Conservation (phyloP, 371 early-diverging fungal genomes). For the Mycotypha africana region DNA sequence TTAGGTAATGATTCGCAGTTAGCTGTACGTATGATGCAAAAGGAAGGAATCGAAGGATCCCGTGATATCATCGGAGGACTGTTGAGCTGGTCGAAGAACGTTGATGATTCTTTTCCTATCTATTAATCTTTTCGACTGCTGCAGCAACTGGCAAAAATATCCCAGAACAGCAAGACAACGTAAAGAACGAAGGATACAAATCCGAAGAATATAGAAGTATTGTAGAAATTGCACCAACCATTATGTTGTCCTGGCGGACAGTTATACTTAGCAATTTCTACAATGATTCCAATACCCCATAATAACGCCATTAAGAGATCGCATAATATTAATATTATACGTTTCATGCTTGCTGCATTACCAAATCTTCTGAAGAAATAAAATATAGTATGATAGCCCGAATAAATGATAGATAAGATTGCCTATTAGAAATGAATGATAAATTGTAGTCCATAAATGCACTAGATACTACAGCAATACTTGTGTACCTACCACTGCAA, state of each 20-base stretch:
- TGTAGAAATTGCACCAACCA: slow-evolving; percentile 56
- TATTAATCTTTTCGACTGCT: no score
- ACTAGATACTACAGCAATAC: no score
- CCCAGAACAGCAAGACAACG: slow-evolving; percentile 9
- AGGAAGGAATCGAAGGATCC: slow-evolving; percentile 44
- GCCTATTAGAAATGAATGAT: slow-evolving; percentile 18
- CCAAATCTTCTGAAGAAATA: slow-evolving; percentile 43
- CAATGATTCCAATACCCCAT: slow-evolving; percentile 54
- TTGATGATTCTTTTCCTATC: slow-evolving; percentile 81
- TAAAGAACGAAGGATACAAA: slow-evolving; percentile 44
- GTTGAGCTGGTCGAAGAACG: slow-evolving; percentile 63
- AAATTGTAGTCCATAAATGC: not conserved
- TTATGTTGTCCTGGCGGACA: slow-evolving; percentile 37
- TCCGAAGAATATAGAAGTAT: slow-evolving; percentile 51
- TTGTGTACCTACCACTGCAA: slow-evolving; percentile 37
- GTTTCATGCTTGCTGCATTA: slow-evolving; percentile 40
- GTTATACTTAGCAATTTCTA: slow-evolving; percentile 45
- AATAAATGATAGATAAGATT: slow-evolving; percentile 42
- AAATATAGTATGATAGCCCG: slow-evolving; percentile 37
- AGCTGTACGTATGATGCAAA: slow-evolving; percentile 66
- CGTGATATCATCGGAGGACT: slow-evolving; percentile 85
- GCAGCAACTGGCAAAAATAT: no score
- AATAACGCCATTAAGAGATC: slow-evolving; percentile 44
- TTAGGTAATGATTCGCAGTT: slow-evolving; percentile 89
- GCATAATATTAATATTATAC: slow-evolving; percentile 31